These are phyloP conservation scores for Coleophoma crateriformis DNA, from an alignment of 2,329 filamentous ascomycete species.

Conservation along the genomic window DNA sequence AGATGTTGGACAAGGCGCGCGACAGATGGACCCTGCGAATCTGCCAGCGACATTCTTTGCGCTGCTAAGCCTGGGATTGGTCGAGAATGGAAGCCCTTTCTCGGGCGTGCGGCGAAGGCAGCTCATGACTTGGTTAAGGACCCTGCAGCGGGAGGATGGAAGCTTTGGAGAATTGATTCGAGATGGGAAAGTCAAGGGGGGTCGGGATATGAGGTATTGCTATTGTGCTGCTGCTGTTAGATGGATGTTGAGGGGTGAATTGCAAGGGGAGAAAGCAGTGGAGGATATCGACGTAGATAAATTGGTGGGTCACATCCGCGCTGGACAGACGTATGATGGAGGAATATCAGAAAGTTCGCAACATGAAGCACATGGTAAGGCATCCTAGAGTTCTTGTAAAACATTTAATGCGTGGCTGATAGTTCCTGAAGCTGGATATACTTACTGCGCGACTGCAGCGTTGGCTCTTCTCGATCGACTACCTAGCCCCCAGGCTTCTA, in stretches of 20 bases:
- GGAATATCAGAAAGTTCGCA: slow-evolving; percentile 25
- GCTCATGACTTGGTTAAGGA: slow-evolving; percentile 68
- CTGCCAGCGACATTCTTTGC: slow-evolving; percentile 88
- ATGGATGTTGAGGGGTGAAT: slow-evolving; percentile 69
- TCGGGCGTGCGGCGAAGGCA: slow-evolving; percentile 59
- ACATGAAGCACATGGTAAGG: slow-evolving; percentile 27
- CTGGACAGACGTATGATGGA: slow-evolving; percentile 42
- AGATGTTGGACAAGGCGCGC: slow-evolving; percentile 34
- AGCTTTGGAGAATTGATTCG: slow-evolving; percentile 82
- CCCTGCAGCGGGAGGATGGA: slow-evolving; percentile 75
- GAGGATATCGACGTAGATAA: slow-evolving; percentile 67
- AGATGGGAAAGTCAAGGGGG: slow-evolving; percentile 60
- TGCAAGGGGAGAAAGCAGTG: slow-evolving; percentile 38
- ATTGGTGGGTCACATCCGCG: slow-evolving; percentile 65
- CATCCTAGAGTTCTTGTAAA: background rate
- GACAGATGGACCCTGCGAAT: slow-evolving; percentile 71
- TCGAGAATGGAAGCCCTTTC: slow-evolving; percentile 38
- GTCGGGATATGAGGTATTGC: slow-evolving; percentile 80
- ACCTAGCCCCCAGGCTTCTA: slow-evolving; percentile 11
- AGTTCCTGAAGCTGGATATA: slow-evolving; percentile 65
- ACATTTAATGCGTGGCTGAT: slow-evolving; percentile 9
- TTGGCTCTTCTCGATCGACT: slow-evolving; percentile 58
- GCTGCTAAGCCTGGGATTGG: slow-evolving; percentile 62
- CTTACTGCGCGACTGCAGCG: slow-evolving; percentile 79
- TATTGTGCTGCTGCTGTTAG: slow-evolving; percentile 78